Evolutionary conservation across 106 monocot species (phyloP).

Genomic region (Vanilla planifolia): DNA sequence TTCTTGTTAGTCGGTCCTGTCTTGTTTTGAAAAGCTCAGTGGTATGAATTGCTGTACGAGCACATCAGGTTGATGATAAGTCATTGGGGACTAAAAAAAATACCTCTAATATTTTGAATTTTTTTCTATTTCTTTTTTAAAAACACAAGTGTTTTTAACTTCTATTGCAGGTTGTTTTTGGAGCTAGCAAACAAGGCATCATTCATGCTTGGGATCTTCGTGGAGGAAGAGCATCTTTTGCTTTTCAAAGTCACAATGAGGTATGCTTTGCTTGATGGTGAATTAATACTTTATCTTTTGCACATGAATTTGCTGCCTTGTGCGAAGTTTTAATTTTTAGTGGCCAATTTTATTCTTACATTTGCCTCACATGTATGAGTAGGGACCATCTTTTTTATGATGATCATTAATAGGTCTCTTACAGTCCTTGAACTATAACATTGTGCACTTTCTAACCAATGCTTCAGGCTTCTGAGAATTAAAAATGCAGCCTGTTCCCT

Average conservation of each 20-base stretch:
- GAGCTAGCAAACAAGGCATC: conserved; percentile 60
- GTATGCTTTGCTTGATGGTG: conserved; percentile 12
- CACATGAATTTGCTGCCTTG: background rate
- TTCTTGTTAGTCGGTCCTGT: background rate
- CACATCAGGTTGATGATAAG: background rate
- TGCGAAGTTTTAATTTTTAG: background rate
- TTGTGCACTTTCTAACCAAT: too few relatives aligned
- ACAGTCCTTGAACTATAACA: too few relatives aligned
- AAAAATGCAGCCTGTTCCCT: too few relatives aligned
- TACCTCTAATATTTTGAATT: background rate
- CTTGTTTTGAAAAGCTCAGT: background rate
- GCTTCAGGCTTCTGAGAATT: too few relatives aligned
- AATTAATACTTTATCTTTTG: background rate
- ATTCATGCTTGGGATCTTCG: conserved; percentile 96
- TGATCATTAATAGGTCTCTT: too few relatives aligned
- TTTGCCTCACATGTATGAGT: too few relatives aligned
- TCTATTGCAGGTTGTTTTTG: conserved; percentile 59
- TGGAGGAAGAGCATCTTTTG: conserved; percentile 75
- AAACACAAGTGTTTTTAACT: background rate
- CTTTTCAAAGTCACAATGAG: conserved; percentile 88
- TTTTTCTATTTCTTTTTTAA: conserved; percentile 2
- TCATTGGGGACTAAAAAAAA: background rate
- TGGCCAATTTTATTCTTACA: background rate
- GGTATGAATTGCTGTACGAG: background rate
- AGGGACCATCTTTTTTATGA: too few relatives aligned